Evolutionary conservation across 2,329 filamentous ascomycete genomes (phyloP).

Genomic region (Penicillium sp.): DNA sequence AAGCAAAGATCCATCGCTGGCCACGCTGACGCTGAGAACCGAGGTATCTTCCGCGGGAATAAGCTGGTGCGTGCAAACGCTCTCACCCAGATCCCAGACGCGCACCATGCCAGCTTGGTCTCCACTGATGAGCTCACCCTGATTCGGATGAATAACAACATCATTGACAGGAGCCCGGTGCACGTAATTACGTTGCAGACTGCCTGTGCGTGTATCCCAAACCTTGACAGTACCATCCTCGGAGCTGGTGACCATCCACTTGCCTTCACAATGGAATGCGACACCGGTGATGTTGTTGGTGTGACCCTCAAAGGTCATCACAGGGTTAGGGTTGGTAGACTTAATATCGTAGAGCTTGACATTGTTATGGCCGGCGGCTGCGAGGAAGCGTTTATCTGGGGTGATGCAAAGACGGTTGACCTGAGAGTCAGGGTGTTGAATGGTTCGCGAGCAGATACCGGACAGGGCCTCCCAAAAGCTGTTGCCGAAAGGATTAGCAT

Average conservation of each 20-base stretch:
- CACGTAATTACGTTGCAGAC: conserved; percentile 88
- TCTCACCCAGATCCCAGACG: conserved; percentile 96
- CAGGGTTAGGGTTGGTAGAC: conserved; percentile 91
- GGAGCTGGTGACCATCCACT: conserved; percentile 99
- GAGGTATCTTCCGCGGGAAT: conserved; percentile 95
- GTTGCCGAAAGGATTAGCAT: conserved; percentile 19
- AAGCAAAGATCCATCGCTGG: conserved; percentile 88
- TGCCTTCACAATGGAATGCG: conserved; percentile 96
- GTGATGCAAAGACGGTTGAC: conserved; percentile 98
- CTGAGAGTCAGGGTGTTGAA: conserved; percentile 96
- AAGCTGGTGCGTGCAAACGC: conserved; percentile 93
- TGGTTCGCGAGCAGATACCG: conserved; percentile 96
- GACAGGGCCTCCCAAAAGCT: conserved; percentile 99
- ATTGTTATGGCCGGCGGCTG: conserved; percentile 77
- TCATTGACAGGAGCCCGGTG: conserved; percentile 92
- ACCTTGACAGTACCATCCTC: conserved; percentile 98
- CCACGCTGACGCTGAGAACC: conserved; percentile 92
- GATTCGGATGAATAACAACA: conserved; percentile 98
- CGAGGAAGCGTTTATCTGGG: conserved; percentile 94
- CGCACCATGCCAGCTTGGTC: conserved; percentile 90
- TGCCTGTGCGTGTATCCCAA: conserved; percentile 87
- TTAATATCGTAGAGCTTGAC: conserved; percentile 99
- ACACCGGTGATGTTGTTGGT: conserved; percentile 95
- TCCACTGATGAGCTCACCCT: conserved; percentile 96
- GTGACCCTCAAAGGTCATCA: conserved; percentile 94